phyloP scores from a whole-genome alignment of 73 alveolate species.

The Paramecium bursaria region DNA sequence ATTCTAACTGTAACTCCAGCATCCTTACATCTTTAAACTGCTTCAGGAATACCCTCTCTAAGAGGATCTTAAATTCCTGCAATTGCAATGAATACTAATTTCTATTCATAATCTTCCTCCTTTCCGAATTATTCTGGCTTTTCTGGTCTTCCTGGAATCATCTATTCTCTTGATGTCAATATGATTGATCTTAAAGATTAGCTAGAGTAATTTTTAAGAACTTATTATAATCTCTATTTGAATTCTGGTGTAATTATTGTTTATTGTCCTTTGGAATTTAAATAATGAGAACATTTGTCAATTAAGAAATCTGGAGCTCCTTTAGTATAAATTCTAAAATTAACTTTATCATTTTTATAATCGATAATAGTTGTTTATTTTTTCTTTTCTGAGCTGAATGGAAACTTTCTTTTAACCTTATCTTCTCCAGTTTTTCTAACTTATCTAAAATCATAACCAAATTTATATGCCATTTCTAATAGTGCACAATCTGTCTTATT shows the following conservation, averaged over 20 bases:
- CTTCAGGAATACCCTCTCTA: slow-evolving; percentile 88
- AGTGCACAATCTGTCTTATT: slow-evolving; percentile 83
- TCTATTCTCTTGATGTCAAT: slow-evolving; percentile 80
- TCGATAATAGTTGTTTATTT: slow-evolving; percentile 85
- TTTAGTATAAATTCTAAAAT: slow-evolving; percentile 73
- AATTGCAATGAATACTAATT: slow-evolving; percentile 74
- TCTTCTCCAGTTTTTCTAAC: slow-evolving; percentile 11
- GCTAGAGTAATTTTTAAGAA: slow-evolving; percentile 78
- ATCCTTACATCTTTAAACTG: slow-evolving; percentile 81
- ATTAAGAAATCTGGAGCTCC: slow-evolving; percentile 93
- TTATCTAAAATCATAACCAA: slow-evolving; percentile 63
- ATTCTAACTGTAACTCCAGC: slow-evolving; percentile 93
- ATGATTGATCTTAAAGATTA: slow-evolving; percentile 85
- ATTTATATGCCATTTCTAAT: slow-evolving; percentile 65
- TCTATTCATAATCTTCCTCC: slow-evolving; percentile 74
- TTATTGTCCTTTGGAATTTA: slow-evolving; percentile 77
- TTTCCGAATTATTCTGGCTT: slow-evolving; percentile 68
- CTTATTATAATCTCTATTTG: slow-evolving; percentile 66
- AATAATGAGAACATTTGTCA: slow-evolving; percentile 76
- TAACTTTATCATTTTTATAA: slow-evolving; percentile 31
- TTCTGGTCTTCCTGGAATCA: slow-evolving; percentile 74
- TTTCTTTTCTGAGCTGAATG: slow-evolving; percentile 93
- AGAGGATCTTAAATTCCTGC: slow-evolving; percentile 92
- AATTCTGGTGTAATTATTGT: slow-evolving; percentile 66
- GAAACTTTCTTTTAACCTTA: slow-evolving; percentile 71